Conservation (phyloP, 2,329 filamentous ascomycete species). For the Microascus cirrosus region DNA sequence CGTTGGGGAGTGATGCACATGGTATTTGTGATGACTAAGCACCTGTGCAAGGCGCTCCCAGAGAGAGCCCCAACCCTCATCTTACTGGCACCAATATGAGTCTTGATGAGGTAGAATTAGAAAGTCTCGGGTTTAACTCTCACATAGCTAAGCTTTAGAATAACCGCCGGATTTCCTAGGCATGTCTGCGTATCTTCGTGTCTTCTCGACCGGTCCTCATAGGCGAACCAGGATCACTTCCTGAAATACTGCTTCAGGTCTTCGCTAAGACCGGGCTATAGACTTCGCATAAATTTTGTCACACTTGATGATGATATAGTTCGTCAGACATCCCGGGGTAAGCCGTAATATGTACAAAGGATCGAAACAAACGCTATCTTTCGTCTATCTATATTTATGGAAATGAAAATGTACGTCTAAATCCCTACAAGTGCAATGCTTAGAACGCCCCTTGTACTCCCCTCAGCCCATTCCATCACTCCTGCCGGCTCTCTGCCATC, state of each 20-base stretch:
- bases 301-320: no score
- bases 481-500: slow-evolving; percentile 13
- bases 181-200: no score
- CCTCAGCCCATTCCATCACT: neutral
- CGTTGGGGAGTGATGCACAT: neutral
- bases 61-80: neutral
- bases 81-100: neutral
- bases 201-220: no score
- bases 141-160: no score
- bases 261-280: no score
- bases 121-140: no score
- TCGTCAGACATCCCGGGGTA: neutral
- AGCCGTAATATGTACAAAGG: neutral
- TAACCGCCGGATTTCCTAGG: no score
- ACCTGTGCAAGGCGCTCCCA: neutral
- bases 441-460: neutral
- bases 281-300: no score
- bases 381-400: neutral
- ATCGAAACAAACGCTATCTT: neutral
- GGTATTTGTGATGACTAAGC: neutral
- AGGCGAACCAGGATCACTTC: no score
- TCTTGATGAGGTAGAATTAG: neutral
- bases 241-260: no score
- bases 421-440: neutral
- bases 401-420: neutral